Conservation (phyloP, 2,329 filamentous ascomycete genomes). For the Penicillium rolfsii region DNA sequence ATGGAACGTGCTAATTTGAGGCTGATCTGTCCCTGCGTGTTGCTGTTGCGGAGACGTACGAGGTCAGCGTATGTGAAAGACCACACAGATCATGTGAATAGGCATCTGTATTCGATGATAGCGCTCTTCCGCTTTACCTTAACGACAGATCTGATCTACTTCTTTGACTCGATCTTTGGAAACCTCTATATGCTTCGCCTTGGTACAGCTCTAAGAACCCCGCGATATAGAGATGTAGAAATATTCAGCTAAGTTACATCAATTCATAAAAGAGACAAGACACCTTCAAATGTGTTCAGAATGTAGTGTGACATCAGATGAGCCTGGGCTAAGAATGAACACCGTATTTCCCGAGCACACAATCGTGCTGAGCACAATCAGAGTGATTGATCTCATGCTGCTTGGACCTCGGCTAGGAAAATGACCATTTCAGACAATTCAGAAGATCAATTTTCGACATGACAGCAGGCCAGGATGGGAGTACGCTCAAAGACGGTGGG, state of each 20-base stretch:
- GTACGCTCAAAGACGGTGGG: constrained; percentile 2
- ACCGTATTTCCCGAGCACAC: not conserved
- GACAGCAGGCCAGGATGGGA: not conserved
- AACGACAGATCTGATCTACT: not conserved
- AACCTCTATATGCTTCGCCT: not conserved
- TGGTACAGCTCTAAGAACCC: not conserved
- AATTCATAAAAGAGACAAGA: not conserved
- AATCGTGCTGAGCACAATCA: not conserved
- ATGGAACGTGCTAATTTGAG: not conserved
- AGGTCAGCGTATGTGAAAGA: not conserved
- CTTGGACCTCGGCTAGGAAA: not conserved
- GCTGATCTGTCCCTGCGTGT: not conserved
- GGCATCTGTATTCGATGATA: not conserved
- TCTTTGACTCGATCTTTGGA: not conserved
- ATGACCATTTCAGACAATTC: not conserved
- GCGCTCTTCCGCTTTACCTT: not conserved
- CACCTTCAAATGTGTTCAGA: not conserved
- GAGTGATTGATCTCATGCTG: not conserved
- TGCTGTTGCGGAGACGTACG: not conserved
- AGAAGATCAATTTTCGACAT: not conserved
- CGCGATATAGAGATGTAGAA: not conserved
- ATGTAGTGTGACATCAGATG: not conserved
- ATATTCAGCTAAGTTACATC: not conserved
- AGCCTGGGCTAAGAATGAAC: not conserved
- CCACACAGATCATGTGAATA: not conserved